Percentiles rank a stretch among this genome's conserved stretches.
Conservation (phyloP, 192 early-diverging fungal species). For the Entophlyctis luteolus region DNA sequence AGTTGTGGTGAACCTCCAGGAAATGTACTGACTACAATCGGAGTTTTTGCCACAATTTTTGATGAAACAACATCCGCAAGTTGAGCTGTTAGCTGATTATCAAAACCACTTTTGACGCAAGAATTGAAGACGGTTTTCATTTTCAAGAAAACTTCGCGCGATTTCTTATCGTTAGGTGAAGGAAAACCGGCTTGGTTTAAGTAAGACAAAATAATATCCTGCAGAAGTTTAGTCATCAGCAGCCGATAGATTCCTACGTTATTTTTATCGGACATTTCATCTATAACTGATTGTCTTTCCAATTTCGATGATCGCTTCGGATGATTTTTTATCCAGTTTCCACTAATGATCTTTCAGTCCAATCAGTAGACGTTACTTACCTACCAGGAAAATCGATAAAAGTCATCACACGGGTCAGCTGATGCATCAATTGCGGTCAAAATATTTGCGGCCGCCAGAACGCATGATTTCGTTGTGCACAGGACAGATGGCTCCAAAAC, state of each 20-base stretch:
- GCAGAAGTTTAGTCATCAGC: not conserved
- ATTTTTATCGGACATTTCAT: not conserved
- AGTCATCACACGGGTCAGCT: constrained; percentile 25
- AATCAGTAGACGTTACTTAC: not conserved
- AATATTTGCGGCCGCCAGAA: constrained; percentile 3
- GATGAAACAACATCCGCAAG: not conserved
- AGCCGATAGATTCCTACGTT: constrained; percentile 2
- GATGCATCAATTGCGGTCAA: not conserved
- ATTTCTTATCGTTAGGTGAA: not conserved
- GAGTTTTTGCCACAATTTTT: not conserved
- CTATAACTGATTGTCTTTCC: not conserved
- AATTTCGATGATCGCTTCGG: not conserved
- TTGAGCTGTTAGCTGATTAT: not conserved
- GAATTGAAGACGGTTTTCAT: not conserved
- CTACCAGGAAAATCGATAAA: constrained; percentile 21
- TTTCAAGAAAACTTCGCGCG: not conserved
- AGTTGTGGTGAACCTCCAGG: constrained; percentile 9
- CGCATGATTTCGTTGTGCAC: constrained; percentile 20
- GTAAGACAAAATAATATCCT: not conserved
- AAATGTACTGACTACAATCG: constrained; percentile 10
- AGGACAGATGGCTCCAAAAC: constrained; percentile 17
- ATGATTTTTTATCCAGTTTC: constrained; percentile 13
- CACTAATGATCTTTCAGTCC: not conserved
- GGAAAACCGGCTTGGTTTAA: not conserved
- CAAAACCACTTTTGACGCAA: not conserved